Evolutionary conservation across 78 protist genomes (phyloP).

Genomic region (Cavenderia fasciculata): DNA sequence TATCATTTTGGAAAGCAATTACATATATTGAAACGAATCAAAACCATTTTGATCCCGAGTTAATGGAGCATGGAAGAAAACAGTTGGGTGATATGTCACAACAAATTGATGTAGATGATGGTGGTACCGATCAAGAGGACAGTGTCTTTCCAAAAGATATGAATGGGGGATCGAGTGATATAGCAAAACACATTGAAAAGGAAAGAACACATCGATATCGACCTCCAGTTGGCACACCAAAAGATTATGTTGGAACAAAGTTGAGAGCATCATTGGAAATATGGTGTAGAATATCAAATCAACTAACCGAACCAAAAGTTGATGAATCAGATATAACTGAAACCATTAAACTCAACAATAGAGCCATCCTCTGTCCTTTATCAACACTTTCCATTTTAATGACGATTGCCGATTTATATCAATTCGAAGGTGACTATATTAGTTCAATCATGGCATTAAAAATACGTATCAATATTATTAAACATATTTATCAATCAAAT

Average conservation of each 20-base stretch:
- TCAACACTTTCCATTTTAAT: not conserved
- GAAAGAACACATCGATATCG: constrained; percentile 12
- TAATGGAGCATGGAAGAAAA: constrained; percentile 7
- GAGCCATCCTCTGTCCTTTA: constrained; percentile 21
- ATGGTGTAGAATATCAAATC: constrained; percentile 36
- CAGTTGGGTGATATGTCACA: not conserved
- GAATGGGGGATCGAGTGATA: not conserved
- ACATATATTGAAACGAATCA: constrained; percentile 29
- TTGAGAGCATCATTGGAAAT: constrained; percentile 5
- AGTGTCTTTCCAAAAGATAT: not conserved
- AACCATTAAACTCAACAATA: not conserved
- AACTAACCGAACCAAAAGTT: not conserved
- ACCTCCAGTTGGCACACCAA: constrained; percentile 18
- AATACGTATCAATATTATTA: constrained; percentile 5
- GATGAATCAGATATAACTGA: not conserved
- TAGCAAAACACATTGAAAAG: not conserved
- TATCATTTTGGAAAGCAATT: constrained; percentile 48
- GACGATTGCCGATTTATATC: constrained; percentile 37
- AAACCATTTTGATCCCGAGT: constrained; percentile 17
- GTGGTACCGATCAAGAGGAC: not conserved
- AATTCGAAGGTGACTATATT: constrained; percentile 49
- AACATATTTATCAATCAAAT: constrained; percentile 4
- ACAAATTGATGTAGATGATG: not conserved
- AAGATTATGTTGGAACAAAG: constrained; percentile 8
- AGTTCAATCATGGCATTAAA: constrained; percentile 34